Conservation (phyloP, 2,329 filamentous ascomycete species). For the Monosporascus sp. region DNA sequence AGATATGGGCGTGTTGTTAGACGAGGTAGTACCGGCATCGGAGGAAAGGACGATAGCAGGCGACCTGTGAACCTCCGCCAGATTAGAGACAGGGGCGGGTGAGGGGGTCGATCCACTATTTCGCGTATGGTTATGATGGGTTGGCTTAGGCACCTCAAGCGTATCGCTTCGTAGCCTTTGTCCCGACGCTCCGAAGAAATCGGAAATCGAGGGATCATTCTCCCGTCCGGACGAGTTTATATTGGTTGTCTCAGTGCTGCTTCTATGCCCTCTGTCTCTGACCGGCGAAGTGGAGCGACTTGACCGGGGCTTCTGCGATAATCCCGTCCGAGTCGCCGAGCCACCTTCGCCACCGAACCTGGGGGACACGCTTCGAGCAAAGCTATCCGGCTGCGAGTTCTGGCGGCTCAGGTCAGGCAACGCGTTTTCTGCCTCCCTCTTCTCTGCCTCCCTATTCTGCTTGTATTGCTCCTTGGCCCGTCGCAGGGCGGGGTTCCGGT, state of each 20-base stretch:
- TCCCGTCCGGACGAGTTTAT: neutral
- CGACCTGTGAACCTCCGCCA: constrained; percentile 5
- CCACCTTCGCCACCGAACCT: constrained; percentile 16
- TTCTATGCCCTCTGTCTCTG: constrained; percentile 8
- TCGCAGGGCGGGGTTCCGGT: constrained; percentile 36
- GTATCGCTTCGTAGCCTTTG: constrained; percentile 21
- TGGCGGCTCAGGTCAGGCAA: constrained; percentile 20
- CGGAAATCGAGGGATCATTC: constrained; percentile 2
- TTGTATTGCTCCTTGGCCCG: constrained; percentile 37
- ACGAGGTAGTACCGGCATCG: constrained; percentile 10
- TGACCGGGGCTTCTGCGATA: constrained; percentile 13
- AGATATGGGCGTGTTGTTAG: too few species aligned
- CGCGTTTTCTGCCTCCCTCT: constrained; percentile 24
- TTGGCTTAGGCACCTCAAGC: constrained; percentile 25
- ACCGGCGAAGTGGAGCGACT: constrained; percentile 13
- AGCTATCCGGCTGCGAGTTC: constrained; percentile 34
- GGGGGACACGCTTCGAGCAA: constrained; percentile 28
- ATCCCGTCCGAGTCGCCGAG: constrained; percentile 9
- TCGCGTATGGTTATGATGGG: constrained; percentile 10
- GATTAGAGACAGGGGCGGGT: constrained; percentile 3
- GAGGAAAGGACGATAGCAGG: constrained; percentile 19
- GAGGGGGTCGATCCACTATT: constrained; percentile 5
- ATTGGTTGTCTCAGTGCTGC: constrained; percentile 14
- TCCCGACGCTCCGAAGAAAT: constrained; percentile 13
- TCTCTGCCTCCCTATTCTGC: constrained; percentile 21